These are phyloP conservation scores for Brassica hybrid DNA, from an alignment of 441 rosid genomes.

Conservation along the genomic window DNA sequence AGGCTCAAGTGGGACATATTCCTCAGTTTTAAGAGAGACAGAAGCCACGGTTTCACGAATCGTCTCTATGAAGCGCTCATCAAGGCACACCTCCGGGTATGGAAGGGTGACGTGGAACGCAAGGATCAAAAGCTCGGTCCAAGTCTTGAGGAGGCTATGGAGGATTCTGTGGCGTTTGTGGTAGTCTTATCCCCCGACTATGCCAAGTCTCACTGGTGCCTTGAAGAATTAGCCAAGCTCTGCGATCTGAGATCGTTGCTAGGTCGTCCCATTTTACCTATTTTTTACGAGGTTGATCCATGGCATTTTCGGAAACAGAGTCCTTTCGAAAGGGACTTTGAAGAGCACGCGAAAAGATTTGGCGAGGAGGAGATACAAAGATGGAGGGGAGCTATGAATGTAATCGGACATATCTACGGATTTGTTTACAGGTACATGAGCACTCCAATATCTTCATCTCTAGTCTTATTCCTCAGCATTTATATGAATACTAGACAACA, in stretches of 20 bases:
- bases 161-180: constrained; percentile 45
- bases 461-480: constrained; percentile 1
- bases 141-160: constrained; percentile 44
- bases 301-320: constrained; percentile 43
- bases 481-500: neutral
- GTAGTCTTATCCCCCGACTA: constrained; percentile 46
- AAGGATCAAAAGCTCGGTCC: constrained; percentile 42
- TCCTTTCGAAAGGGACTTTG: constrained; percentile 41
- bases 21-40: constrained; percentile 61
- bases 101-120: constrained; percentile 39
- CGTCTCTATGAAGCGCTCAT: constrained; percentile 45
- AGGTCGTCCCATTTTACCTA: constrained; percentile 42
- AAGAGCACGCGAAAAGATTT: constrained; percentile 31
- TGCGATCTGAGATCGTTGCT: constrained; percentile 23
- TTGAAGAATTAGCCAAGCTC: constrained; percentile 51
- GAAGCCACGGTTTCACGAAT: constrained; percentile 36
- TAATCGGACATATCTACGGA: constrained; percentile 51
- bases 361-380: constrained; percentile 25
- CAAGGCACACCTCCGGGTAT: constrained; percentile 40
- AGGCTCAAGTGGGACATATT: constrained; percentile 62
- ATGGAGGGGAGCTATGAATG: constrained; percentile 56
- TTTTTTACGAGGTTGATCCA: constrained; percentile 50
- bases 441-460: neutral
- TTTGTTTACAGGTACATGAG: constrained; percentile 39
- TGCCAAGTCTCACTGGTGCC: constrained; percentile 47